Evolutionary conservation across 306 rosid genomes (phyloP).

Genomic region (Lathyrus tuberosus): DNA sequence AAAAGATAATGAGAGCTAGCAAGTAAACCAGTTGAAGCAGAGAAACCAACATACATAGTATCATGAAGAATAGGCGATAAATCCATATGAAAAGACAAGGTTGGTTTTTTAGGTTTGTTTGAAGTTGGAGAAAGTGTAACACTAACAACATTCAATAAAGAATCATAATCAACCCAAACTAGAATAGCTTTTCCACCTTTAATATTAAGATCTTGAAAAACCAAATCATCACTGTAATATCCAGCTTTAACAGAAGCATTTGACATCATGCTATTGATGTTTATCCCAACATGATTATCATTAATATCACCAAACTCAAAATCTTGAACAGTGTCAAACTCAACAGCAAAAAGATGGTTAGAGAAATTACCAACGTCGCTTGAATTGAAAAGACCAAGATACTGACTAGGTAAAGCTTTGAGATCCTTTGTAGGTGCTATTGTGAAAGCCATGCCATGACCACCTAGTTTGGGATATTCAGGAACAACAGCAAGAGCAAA

Average conservation of each 20-base stretch:
- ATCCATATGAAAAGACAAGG: constrained; percentile 57
- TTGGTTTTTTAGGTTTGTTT: constrained; percentile 59
- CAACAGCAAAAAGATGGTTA: constrained; percentile 78
- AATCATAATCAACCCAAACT: constrained; percentile 82
- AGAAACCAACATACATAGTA: constrained; percentile 80
- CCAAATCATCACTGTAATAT: constrained; percentile 45
- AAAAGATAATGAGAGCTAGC: constrained; percentile 85
- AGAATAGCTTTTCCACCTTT: constrained; percentile 61
- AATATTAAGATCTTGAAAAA: constrained; percentile 47
- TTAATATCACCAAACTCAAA: constrained; percentile 81
- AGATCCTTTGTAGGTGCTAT: constrained; percentile 55
- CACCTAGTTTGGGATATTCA: constrained; percentile 82
- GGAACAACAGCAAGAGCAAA: constrained; percentile 71
- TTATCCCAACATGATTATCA: constrained; percentile 82
- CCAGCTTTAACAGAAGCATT: constrained; percentile 55
- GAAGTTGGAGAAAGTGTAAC: constrained; percentile 66
- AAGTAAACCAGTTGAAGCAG: constrained; percentile 85
- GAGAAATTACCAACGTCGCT: constrained; percentile 62
- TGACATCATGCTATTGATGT: constrained; percentile 66
- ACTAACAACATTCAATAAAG: constrained; percentile 41
- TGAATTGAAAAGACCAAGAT: constrained; percentile 69
- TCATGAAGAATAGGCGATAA: constrained; percentile 59
- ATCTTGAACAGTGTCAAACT: constrained; percentile 84
- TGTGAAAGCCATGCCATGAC: constrained; percentile 84
- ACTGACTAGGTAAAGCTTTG: constrained; percentile 72